Conservation (phyloP, 2,329 filamentous ascomycete species). For the Aspergillus pseudoviridinutans region DNA sequence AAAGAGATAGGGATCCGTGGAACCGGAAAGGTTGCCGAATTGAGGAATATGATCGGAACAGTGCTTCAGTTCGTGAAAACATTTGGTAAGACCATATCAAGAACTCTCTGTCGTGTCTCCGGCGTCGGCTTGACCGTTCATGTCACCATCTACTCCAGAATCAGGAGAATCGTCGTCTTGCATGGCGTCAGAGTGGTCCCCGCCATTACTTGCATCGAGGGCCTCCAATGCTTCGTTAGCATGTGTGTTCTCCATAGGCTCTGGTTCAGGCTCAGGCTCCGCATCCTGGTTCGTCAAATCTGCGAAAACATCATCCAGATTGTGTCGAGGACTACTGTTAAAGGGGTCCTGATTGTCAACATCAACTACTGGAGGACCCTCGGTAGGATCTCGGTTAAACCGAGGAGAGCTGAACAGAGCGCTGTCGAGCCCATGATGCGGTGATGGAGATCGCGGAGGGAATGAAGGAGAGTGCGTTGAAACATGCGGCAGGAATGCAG, state of each 20-base stretch:
- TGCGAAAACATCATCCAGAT: slow-evolving; percentile 44
- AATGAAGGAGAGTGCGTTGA: slow-evolving; percentile 36
- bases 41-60: not conserved
- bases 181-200: slow-evolving; percentile 29
- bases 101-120: slow-evolving; percentile 17
- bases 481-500: slow-evolving; percentile 36
- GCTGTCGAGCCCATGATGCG: slow-evolving; percentile 32
- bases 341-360: slow-evolving; percentile 31
- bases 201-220: slow-evolving; percentile 37
- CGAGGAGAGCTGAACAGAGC: slow-evolving; percentile 42
- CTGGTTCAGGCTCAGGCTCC: slow-evolving; percentile 27
- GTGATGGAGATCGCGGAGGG: slow-evolving; percentile 37
- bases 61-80: not conserved
- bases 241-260: slow-evolving; percentile 43
- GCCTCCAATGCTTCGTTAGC: slow-evolving; percentile 45
- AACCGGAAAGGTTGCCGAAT: too few species aligned
- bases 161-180: slow-evolving; percentile 21
- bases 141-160: slow-evolving; percentile 18
- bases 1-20: not conserved
- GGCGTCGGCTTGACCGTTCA: slow-evolving; percentile 18
- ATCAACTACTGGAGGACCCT: slow-evolving; percentile 28
- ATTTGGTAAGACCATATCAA: not conserved
- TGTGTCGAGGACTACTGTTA: slow-evolving; percentile 38
- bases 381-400: slow-evolving; percentile 33
- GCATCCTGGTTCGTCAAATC: slow-evolving; percentile 45